Conservation (phyloP, 2,329 filamentous ascomycete genomes). For the Fusarium xyrophilum region DNA sequence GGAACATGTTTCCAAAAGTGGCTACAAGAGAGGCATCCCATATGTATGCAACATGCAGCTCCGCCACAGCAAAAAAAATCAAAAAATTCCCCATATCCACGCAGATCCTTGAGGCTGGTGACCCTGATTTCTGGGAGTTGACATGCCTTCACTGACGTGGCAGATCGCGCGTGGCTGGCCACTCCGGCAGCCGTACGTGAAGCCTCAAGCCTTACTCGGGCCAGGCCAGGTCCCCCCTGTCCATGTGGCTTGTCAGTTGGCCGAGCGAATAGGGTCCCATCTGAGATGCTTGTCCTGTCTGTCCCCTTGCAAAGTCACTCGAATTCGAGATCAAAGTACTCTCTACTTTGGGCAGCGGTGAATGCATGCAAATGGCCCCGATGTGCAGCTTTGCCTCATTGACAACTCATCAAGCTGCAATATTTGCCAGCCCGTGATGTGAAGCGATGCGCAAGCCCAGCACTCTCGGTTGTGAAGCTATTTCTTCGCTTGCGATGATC, state of each 20-base stretch:
- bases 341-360: conserved; percentile 39
- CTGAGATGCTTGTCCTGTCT: conserved; percentile 17
- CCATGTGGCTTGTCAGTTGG: conserved; percentile 34
- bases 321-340: conserved; percentile 40
- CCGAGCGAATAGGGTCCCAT: conserved; percentile 30
- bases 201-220: conserved; percentile 29
- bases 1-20: conserved; percentile 33
- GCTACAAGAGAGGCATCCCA: conserved; percentile 40
- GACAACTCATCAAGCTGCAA: conserved; percentile 42
- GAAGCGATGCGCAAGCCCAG: conserved; percentile 26
- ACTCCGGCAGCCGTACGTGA: conserved; percentile 33
- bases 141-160: conserved; percentile 50
- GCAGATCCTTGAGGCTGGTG: conserved; percentile 49
- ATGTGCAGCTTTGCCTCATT: conserved; percentile 38
- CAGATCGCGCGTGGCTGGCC: conserved; percentile 47
- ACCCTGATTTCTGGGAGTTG: conserved; percentile 16
- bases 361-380: conserved; percentile 27
- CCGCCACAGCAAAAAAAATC: conserved; percentile 46
- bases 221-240: conserved; percentile 16
- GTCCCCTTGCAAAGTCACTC: conserved; percentile 42
- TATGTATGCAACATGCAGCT: conserved; percentile 38
- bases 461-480: conserved; percentile 11
- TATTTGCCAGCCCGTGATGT: conserved; percentile 28
- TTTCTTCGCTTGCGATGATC: conserved; percentile 24
- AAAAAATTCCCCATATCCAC: conserved; percentile 22